Base-by-base conservation (phyloP, 1,284 basidiomycete genomes). In the Marasmius fiardii region DNA sequence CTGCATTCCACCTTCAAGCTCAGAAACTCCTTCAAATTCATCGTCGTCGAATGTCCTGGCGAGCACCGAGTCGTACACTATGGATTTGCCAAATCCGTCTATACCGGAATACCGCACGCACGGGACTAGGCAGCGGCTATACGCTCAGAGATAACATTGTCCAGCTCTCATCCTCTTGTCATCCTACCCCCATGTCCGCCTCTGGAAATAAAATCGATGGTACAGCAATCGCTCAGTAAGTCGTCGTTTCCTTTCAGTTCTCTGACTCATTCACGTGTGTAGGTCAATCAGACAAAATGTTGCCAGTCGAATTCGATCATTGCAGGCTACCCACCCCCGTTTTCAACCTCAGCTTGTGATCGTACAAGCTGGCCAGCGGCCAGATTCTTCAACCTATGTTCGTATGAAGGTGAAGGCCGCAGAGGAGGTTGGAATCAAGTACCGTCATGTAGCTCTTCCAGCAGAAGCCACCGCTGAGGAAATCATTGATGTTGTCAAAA, bases 361-460 rank as follows among this genome's bases (percentile, higher is more conserved):
- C 74, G 84, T 99, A 55, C 97, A 99, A 74, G 95, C 95, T 54
- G 97, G 97, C 52, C 83, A 85, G 33, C 87, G 92, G 60, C 88
- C 93, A 39, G 96, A 98, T 68, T 98, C 95, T 7, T 78, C 80
- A 33, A 90, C 90, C 53, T 99, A 99, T 75, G 90, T 99, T 62
- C 93, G 93, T 67, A 98, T 98, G 96, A 99, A 99, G 77, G 80
- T 85, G 52, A 97, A 95, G 73, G 97, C 97, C 11, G 93, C 95
- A 23, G 87, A 94, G 66, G 94, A 99, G 74, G 91, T 93, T 63
- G 95, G 96, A 58, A 94, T 99, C 78, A 84, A 81, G 59, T 91
- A 92, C 72, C 85, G 88, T 57, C 95, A 98, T 71, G 76, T 98
- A 66, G 71, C 74, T 16, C 71, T 97, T 33, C 83, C 90, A 14